Conservation (phyloP, 768 basidiomycete species). For the Suillus subalutaceus region DNA sequence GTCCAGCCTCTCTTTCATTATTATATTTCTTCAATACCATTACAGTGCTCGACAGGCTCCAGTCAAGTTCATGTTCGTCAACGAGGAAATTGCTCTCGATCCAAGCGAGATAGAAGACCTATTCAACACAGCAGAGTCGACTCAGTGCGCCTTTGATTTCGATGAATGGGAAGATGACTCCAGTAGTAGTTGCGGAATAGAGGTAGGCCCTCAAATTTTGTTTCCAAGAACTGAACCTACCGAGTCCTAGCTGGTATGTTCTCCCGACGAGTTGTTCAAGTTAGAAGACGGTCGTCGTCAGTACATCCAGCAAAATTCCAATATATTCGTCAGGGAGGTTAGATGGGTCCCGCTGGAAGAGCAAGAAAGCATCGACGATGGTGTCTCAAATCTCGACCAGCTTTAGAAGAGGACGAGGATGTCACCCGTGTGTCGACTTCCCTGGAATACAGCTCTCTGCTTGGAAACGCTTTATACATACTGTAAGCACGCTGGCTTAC, state of each 20-base stretch:
- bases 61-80: constrained; percentile 68
- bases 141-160: constrained; percentile 46
- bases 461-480: constrained; percentile 19
- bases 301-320: constrained; percentile 27
- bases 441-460: constrained; percentile 35
- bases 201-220: constrained; percentile 27
- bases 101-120: constrained; percentile 36
- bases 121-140: constrained; percentile 33
- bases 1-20: constrained; percentile 14
- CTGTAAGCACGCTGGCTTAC: too few relatives aligned
- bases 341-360: constrained; percentile 56
- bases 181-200: constrained; percentile 35
- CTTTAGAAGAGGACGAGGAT: constrained; percentile 60
- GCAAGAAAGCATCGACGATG: constrained; percentile 41
- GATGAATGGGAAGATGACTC: constrained; percentile 39
- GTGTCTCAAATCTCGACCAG: constrained; percentile 49
- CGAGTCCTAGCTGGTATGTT: constrained; percentile 46
- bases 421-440: constrained; percentile 63
- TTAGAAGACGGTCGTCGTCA: constrained; percentile 39
- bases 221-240: constrained; percentile 6
- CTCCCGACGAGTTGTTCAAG: constrained; percentile 40
- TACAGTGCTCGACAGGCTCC: constrained; percentile 61
- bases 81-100: constrained; percentile 49
- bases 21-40: background rate
- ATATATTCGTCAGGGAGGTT: constrained; percentile 51